Evolutionary conservation across 2,329 filamentous ascomycete species (phyloP), one percentile per base, ranked within the genome.

Genomic region (Cadophora sp.): DNA sequence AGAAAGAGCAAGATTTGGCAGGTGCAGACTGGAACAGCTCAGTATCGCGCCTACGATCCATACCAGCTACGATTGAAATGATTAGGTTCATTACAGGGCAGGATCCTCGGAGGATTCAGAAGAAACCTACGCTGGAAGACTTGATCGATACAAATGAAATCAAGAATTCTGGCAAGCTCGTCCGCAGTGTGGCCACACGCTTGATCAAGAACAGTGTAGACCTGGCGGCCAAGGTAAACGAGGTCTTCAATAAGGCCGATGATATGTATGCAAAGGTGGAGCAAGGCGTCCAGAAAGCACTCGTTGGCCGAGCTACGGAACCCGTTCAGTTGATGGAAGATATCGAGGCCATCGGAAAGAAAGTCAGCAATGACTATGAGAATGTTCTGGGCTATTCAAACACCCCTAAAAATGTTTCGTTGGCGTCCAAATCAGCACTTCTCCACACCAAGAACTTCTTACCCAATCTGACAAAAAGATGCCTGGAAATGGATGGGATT

Each of bases 321-420:
- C 85, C 91, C 5, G 79, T 82, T 24, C 88, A 91, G 69, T 82
- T 97, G 7, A 83, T 96, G 59, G 87, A 93, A 68, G 96, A 98
- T 77, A 93, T 98, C 51, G 90, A 95, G 76, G 91, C 92, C 0
- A 84, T 98, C 64, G 89, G 90, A 61, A 93, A 89, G 74, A 97
- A 97, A 79, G 91, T 99, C 59, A 89, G 90, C 58, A 92, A 90
- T 6, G 96, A 98, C 78, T 92, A 93, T 75, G 90, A 94, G 72
- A 90, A 92, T 71, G 88, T 93, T 13, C 82, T 93, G 53, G 84
- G 86, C 6, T 89, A 94, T 70, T 82, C 87, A 1, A 87, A 87
- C 70, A 89, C 89, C 48, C 82, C 89, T n/a, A 90, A 89, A 72
- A 87, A 88, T 70, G 75, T 89, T 18, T 81, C 84, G 1, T 87